Evolutionary conservation across 2,329 filamentous ascomycete species (phyloP).

Genomic region (Clathrospora elynae): DNA sequence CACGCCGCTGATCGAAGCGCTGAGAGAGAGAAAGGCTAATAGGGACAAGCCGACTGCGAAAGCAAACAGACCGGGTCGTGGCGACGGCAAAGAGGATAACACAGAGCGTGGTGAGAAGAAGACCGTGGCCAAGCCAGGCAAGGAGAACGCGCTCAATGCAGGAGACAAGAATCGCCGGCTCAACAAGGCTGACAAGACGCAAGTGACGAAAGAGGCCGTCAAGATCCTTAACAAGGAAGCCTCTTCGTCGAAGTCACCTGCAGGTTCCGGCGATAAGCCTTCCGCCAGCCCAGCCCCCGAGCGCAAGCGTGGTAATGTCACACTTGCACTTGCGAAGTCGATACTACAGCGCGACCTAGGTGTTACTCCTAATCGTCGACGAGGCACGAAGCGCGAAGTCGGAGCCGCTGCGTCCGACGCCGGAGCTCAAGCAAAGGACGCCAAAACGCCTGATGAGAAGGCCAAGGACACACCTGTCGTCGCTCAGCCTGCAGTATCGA

Average conservation of each 20-base stretch:
- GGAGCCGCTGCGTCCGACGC: constrained; percentile 28
- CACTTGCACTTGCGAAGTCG: constrained; percentile 59
- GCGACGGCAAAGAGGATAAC: constrained; percentile 68
- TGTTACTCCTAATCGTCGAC: constrained; percentile 54
- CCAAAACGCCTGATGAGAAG: constrained; percentile 34
- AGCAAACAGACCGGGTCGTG: constrained; percentile 61
- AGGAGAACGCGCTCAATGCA: constrained; percentile 35
- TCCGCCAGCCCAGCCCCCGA: constrained; percentile 51
- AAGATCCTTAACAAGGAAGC: constrained; percentile 62
- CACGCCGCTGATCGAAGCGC: constrained; percentile 86
- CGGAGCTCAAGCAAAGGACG: constrained; percentile 31
- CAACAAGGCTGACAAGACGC: constrained; percentile 63
- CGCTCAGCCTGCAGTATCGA: constrained; percentile 15
- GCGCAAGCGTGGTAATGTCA: constrained; percentile 59
- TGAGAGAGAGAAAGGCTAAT: constrained; percentile 90
- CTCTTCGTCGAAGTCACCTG: constrained; percentile 38
- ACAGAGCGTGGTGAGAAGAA: constrained; percentile 55
- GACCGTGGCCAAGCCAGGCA: constrained; percentile 39
- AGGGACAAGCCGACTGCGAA: constrained; percentile 62
- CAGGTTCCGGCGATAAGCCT: constrained; percentile 43
- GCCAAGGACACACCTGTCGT: constrained; percentile 32
- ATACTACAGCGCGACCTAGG: constrained; percentile 68
- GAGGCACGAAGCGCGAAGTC: constrained; percentile 47
- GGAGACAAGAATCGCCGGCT: constrained; percentile 49
- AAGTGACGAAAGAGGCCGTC: constrained; percentile 65